Evolutionary conservation across 257 asterid species (phyloP).

Genomic region (Avicennia marina): DNA sequence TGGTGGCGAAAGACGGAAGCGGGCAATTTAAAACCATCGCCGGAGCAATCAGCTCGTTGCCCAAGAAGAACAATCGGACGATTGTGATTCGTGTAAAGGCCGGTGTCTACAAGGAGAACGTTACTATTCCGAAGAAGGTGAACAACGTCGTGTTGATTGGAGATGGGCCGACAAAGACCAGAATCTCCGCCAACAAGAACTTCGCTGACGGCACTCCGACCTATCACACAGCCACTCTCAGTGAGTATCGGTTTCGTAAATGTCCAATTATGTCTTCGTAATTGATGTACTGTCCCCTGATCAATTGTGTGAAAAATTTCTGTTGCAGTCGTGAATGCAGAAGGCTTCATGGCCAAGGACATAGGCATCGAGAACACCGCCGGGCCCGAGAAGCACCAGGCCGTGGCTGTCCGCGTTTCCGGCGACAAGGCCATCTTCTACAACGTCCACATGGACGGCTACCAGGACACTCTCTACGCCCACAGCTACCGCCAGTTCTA

Average conservation of each 20-base stretch:
- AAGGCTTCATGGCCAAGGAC: constrained; percentile 59
- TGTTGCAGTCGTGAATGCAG: constrained; percentile 52
- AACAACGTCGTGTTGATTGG: constrained; percentile 52
- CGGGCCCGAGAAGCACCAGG: constrained; percentile 59
- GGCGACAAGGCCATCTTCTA: constrained; percentile 51
- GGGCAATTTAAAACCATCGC: constrained; percentile 46
- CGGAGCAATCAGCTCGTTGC: constrained; percentile 38
- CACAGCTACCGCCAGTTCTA: constrained; percentile 72
- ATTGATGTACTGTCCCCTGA: background rate
- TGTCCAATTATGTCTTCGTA: background rate
- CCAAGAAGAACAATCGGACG: constrained; percentile 23
- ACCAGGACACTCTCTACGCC: constrained; percentile 73
- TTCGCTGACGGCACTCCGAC: constrained; percentile 34
- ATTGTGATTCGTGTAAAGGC: constrained; percentile 48
- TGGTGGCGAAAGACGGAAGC: constrained; percentile 68
- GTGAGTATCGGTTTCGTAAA: constrained; percentile 16
- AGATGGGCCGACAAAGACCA: constrained; percentile 58
- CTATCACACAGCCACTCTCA: constrained; percentile 46
- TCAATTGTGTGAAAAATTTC: background rate
- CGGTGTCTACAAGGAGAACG: constrained; percentile 50
- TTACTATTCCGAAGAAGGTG: constrained; percentile 29
- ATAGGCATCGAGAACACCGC: constrained; percentile 78
- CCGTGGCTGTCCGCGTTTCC: constrained; percentile 70
- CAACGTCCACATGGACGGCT: constrained; percentile 66
- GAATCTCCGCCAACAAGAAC: constrained; percentile 41